Conservation (phyloP, 176 grass and related monocot species). For the Zoysia pacifica region DNA sequence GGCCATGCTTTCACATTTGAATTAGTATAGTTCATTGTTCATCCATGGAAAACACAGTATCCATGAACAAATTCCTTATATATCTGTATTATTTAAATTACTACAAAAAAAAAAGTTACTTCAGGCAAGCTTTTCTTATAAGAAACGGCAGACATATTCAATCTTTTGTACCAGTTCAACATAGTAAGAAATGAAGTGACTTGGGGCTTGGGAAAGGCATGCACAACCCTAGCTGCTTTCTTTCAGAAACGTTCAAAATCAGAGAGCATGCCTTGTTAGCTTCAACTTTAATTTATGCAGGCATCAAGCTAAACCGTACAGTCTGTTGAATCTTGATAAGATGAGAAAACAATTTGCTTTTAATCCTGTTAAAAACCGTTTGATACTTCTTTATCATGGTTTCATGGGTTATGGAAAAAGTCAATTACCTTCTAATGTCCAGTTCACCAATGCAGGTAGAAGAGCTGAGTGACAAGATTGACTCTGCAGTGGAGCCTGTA, state of each 20-base stretch:
- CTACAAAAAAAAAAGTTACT: slow-evolving; percentile 1
- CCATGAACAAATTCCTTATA: background rate
- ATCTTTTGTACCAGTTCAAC: background rate
- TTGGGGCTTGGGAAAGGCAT: slow-evolving; percentile 22
- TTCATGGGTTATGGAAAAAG: background rate
- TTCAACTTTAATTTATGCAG: background rate
- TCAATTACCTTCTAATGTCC: background rate
- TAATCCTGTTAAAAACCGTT: background rate
- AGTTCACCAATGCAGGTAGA: slow-evolving; percentile 43
- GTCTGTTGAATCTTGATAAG: background rate
- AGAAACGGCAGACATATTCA: slow-evolving; percentile 8
- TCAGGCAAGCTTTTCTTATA: slow-evolving; percentile 29
- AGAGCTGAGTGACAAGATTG: slow-evolving; percentile 40
- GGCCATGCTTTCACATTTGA: background rate
- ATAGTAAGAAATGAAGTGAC: slow-evolving; percentile 11
- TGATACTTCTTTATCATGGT: background rate
- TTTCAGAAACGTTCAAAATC: background rate
- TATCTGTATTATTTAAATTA: background rate
- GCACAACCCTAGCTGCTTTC: background rate
- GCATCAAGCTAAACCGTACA: background rate
- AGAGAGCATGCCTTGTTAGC: background rate
- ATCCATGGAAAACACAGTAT: background rate
- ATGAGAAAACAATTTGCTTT: background rate
- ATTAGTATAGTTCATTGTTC: too few species aligned
- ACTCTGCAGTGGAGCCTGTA: slow-evolving; percentile 47